Evolutionary conservation across 768 basidiomycete genomes (phyloP).

Genomic region (Udeniomyces megalosporus): DNA sequence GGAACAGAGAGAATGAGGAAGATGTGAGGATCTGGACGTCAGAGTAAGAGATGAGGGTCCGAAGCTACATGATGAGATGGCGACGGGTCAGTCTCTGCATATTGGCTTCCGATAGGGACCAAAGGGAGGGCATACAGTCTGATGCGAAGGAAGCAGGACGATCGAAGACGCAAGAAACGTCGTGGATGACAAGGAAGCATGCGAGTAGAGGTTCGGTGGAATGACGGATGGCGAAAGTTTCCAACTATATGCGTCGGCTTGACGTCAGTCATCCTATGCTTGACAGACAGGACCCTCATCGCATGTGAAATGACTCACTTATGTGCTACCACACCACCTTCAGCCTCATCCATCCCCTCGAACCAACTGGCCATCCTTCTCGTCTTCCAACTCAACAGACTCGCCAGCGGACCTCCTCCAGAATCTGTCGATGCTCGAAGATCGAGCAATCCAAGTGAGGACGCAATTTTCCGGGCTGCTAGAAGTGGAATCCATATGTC

Average conservation of each 20-base stretch:
- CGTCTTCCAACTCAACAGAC: neutral
- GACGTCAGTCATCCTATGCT: no score
- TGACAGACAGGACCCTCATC: neutral
- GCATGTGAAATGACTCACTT: neutral
- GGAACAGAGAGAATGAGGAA: no score
- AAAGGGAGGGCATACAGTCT: neutral
- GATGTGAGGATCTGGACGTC: neutral
- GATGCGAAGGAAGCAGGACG: neutral
- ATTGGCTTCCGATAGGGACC: neutral
- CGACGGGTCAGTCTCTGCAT: no score
- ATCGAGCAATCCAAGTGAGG: neutral
- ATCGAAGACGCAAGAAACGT: neutral
- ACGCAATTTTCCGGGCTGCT: neutral
- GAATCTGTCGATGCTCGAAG: no score
- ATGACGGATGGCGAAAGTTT: neutral
- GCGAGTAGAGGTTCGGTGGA: neutral
- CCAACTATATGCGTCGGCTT: neutral
- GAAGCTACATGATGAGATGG: neutral
- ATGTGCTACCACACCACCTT: neutral
- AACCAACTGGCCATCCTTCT: constrained; percentile 1
- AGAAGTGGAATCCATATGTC: neutral
- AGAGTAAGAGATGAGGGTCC: neutral
- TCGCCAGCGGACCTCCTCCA: neutral
- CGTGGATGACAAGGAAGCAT: neutral
- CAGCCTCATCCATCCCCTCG: neutral